Percentiles rank a stretch among this genome's conserved stretches.
These are phyloP conservation scores for Alternaria sp. DNA, from an alignment of 2,329 filamentous ascomycete species.

Conservation along the genomic window DNA sequence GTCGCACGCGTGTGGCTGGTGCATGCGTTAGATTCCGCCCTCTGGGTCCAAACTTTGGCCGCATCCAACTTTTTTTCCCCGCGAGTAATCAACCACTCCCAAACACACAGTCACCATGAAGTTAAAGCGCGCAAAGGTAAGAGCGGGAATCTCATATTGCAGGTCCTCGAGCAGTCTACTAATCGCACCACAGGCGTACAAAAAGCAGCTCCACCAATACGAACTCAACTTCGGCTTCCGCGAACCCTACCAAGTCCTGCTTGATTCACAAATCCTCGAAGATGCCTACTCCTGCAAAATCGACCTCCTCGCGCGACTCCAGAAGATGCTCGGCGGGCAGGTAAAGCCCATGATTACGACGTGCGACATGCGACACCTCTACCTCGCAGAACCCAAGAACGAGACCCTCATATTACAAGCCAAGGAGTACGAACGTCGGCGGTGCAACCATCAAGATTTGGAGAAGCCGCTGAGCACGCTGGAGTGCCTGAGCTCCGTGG, in stretches of 20 bases:
- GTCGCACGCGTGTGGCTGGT: conserved; percentile 6
- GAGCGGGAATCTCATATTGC: background rate
- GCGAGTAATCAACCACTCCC: conserved; percentile 4
- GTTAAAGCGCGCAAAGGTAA: conserved; percentile 42
- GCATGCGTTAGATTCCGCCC: conserved; percentile 15
- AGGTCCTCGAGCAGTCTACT: background rate
- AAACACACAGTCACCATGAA: conserved; percentile 31
- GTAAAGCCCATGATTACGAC: conserved; percentile 87
- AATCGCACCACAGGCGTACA: conserved; percentile 71
- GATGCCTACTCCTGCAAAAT: conserved; percentile 87
- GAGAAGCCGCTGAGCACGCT: conserved; percentile 71
- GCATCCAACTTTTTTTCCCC: conserved; percentile 15
- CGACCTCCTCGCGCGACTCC: conserved; percentile 76
- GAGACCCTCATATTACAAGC: conserved; percentile 73
- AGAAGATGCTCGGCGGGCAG: conserved; percentile 84
- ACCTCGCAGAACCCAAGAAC: conserved; percentile 63
- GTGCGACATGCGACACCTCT: conserved; percentile 81
- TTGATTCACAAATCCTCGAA: conserved; percentile 84
- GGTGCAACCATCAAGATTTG: conserved; percentile 79
- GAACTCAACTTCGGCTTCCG: conserved; percentile 87
- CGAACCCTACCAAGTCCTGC: conserved; percentile 80
- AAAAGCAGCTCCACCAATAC: conserved; percentile 94
- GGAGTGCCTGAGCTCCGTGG: conserved; percentile 75
- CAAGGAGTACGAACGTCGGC: conserved; percentile 75
- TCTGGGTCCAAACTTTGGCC: conserved; percentile 16